Evolutionary conservation across 2,329 filamentous ascomycete species (phyloP), one percentile per base, ranked within the genome.

Genomic region (Tolypocladium endophyticum): DNA sequence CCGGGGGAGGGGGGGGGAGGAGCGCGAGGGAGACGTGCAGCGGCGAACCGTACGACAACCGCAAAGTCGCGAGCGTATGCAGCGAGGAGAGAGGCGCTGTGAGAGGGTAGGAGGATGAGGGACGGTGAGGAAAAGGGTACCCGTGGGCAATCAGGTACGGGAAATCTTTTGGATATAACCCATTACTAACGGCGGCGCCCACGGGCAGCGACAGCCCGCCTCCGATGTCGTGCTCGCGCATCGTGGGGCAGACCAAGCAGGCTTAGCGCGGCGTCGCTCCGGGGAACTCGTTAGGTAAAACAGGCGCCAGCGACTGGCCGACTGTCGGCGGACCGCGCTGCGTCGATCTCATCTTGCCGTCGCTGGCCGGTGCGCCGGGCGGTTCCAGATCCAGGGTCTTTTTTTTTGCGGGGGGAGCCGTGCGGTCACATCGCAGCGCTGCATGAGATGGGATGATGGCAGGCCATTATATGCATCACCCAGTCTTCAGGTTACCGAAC

Each of bases 161-260:
- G 50, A n/a, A 35, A 35, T 33, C 47, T 33, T 12, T 20, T 18
- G 45, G 45, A 50, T 50, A 8, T 28, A 18, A 7, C 2, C 14
- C 25, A 20, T 30, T 18, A 18, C 23, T 30, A 28, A 41, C 56
- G 41, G 30, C 57, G 59, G 58, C 59, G 43, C 23, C 41, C 43
- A 47, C 43, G 43, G n/a, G n/a, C 43, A 25, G 45, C 45, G 23
- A 23, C 41, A 12, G 14, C 25, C 47, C 14, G 47, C 25, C 60
- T 64, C 62, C 64, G 63, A 66, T 66, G 64, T 66, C 65, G 64
- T 65, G 64, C 64, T 65, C 47, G 7, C 11, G 25, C 47, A n/a
- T 33, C 47, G 47, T 20, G 47, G 47, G 47, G 47, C 47, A 18
- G 14, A 50, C 47, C 1, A 50, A 20, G 23, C 4, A 16, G 25